Base-by-base conservation (phyloP, 2,329 filamentous ascomycete species). In the Colletotrichum lindemuthianum region DNA sequence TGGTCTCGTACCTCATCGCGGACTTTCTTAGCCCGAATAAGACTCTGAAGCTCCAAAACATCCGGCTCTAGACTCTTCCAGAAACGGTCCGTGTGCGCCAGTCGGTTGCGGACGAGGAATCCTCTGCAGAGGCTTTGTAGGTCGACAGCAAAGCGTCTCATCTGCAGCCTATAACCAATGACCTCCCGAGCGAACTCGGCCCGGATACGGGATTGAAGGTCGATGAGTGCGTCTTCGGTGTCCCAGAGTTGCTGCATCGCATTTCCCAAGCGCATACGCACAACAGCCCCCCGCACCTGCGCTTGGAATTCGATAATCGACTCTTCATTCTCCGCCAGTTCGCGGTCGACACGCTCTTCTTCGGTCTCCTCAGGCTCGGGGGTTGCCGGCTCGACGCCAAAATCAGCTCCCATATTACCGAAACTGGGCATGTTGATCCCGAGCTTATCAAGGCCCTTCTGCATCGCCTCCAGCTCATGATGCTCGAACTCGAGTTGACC, bases 351-450 rank as follows among this genome's bases (percentile, higher is more conserved):
- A 47, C 93, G 85, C 71, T 98, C 93, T 72, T 98, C 92, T 70
- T 98, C 95, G 0, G 92, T 93, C 73, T 98, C 96, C 73, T 91
- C 88, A 0, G 90, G 90, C 71, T 93, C 90, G 0, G 91, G 91
- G 59, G 90, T 85, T 8, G 58, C 63, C 1, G 90, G 88, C 72
- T 96, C 93, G 6, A 95, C 90, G 41, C 93, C 93, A 82, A 99
- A 97, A 73, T 96, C 95, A 68, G 93, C 95, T 54, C 94, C 91
- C 92, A 99, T 98, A 65, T 94, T 96, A 59, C 93, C 93, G 80
- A 99, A 99, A 80, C 93, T 97, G 43, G 96, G 96, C 93, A 99
- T 97, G 73, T 88, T 96, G 68, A 95, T 87, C 59, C 96, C 96
- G 68, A 97, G 90, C 77, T 96, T 97, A 81, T 99, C 96, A 49